Conservation (phyloP, 2,329 filamentous ascomycete genomes). For the Trichoderma guizhouense region DNA sequence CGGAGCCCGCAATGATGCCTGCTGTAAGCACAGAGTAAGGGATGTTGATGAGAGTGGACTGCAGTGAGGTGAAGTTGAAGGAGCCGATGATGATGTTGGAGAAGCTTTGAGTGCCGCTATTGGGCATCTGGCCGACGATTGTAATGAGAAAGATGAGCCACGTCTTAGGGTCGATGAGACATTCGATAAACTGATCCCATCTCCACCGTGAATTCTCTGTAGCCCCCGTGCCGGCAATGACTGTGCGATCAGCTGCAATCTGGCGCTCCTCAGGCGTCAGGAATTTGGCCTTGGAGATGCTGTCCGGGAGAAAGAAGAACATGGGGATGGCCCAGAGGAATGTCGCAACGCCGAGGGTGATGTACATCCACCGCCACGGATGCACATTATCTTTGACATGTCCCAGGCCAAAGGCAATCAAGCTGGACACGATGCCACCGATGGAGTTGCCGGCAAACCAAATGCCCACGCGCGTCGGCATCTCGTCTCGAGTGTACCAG, state of each 20-base stretch:
- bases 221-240: slow-evolving; percentile 49
- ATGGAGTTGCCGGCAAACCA: slow-evolving; percentile 54
- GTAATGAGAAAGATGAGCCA: slow-evolving; percentile 56
- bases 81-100: slow-evolving; percentile 55
- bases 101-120: slow-evolving; percentile 59
- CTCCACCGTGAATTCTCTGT: slow-evolving; percentile 48
- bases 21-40: slow-evolving; percentile 54
- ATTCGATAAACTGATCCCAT: slow-evolving; percentile 51
- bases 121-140: slow-evolving; percentile 56
- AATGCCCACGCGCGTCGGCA: slow-evolving; percentile 51
- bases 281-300: slow-evolving; percentile 54
- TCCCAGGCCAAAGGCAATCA: slow-evolving; percentile 55
- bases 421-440: slow-evolving; percentile 45
- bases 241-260: slow-evolving; percentile 46
- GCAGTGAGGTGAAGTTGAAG: slow-evolving; percentile 53
- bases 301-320: slow-evolving; percentile 49
- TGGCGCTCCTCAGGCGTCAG: slow-evolving; percentile 50
- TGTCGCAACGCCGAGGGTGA: slow-evolving; percentile 49
- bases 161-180: slow-evolving; percentile 55
- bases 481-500: slow-evolving; percentile 46
- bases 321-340: slow-evolving; percentile 50
- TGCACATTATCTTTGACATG: slow-evolving; percentile 46
- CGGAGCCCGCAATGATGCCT: slow-evolving; percentile 45
- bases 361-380: slow-evolving; percentile 58
- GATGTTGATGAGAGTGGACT: slow-evolving; percentile 56